phyloP scores from a whole-genome alignment of 352 stramenopile genomes.

The Thalassiosira hispida region DNA sequence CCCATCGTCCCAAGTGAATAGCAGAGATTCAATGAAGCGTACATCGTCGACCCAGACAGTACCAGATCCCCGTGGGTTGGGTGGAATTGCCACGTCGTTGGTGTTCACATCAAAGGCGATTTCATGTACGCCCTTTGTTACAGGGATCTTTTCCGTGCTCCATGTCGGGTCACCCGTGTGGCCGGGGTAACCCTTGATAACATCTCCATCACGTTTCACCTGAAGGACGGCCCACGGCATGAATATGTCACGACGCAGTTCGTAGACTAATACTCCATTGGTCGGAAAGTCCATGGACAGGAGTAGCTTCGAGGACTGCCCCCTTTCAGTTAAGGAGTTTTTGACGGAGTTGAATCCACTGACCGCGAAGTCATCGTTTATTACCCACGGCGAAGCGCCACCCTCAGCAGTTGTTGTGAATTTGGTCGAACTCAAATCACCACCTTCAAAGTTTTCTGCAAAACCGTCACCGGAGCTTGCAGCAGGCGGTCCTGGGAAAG shows the following conservation, averaged over 20 bases:
- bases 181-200: not conserved
- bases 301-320: not conserved
- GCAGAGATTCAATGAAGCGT: not conserved
- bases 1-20: conserved; percentile 15
- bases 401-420: not conserved
- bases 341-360: conserved; percentile 6
- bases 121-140: conserved; percentile 13
- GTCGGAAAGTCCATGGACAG: conserved; percentile 17
- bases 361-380: conserved; percentile 6
- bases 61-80: not conserved
- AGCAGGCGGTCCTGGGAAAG: not conserved
- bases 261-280: conserved; percentile 10
- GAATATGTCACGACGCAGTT: conserved; percentile 28
- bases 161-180: conserved; percentile 8
- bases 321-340: not conserved
- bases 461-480: not conserved
- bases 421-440: conserved; percentile 5
- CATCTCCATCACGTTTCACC: conserved; percentile 4
- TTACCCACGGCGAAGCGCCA: not conserved
- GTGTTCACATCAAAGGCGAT: conserved; percentile 13
- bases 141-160: not conserved
- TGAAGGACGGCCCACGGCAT: conserved; percentile 11
- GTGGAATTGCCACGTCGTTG: not conserved
- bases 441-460: conserved; percentile 29
- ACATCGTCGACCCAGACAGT: conserved; percentile 33